Percentiles rank a stretch among this genome's conserved stretches.
phyloP scores from a whole-genome alignment of 1,139 yeast genomes.

The Arxiozyma bovina region DNA sequence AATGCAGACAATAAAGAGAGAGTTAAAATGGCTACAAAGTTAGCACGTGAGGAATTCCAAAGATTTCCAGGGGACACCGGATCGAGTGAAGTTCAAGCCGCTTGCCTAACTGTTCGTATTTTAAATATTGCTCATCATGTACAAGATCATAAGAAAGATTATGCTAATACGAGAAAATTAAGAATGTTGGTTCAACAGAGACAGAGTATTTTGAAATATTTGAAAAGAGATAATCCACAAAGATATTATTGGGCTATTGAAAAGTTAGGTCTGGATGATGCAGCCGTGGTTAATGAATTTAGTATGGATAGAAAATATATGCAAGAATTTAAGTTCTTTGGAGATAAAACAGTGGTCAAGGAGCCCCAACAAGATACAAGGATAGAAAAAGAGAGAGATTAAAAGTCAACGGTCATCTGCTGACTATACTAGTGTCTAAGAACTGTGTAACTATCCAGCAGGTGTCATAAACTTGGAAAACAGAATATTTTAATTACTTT shows the following conservation, averaged over 20 bases:
- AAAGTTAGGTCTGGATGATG: conserved; percentile 81
- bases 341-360: conserved; percentile 40
- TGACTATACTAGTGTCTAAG: neutral
- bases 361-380: conserved; percentile 39
- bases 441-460: too few species aligned
- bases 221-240: conserved; percentile 70
- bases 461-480: neutral
- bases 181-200: conserved; percentile 84
- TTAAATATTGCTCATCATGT: conserved; percentile 72
- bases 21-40: conserved; percentile 47
- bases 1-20: conserved; percentile 58
- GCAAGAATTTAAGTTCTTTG: conserved; percentile 81
- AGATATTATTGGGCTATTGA: conserved; percentile 79
- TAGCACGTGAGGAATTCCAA: conserved; percentile 73
- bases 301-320: conserved; percentile 75
- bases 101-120: conserved; percentile 72
- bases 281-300: conserved; percentile 69
- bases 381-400: conserved; percentile 36
- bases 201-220: conserved; percentile 71
- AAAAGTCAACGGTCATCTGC: conserved; percentile 33
- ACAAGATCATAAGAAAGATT: conserved; percentile 65
- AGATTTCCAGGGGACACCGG: conserved; percentile 88
- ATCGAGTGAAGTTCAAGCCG: conserved; percentile 93
- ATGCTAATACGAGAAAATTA: conserved; percentile 55
- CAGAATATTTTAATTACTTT: too few species aligned